Base-by-base conservation (phyloP, 1,284 basidiomycete species). In the Apiotrichum montevideense region DNA sequence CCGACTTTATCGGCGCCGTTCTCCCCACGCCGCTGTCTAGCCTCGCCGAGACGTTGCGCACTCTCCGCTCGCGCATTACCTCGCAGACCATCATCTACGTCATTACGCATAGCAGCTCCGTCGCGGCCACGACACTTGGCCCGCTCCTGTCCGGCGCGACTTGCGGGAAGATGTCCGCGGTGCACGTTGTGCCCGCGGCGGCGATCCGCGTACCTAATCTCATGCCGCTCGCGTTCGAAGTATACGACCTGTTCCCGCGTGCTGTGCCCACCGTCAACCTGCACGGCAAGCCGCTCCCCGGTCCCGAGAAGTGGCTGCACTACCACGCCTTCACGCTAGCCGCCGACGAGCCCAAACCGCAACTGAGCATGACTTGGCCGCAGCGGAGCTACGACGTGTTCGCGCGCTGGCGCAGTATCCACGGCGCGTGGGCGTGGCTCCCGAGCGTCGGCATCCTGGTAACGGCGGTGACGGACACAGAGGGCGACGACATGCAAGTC, bases 301-400 rank as follows among this genome's bases (percentile, higher is more conserved):
- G 42, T 10, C 39, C 60, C 13, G n/a, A 51, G 6, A 43, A 45
- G 37, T 68, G 45, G 40, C 32, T 66, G 43, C 60, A 61, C 21
- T 64, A 62, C 51, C 67, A 65, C n/a, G 54, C 64, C 0, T 73
- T 70, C 54, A 73, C 69, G 6, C 62, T 75, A 6, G 68, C 66
- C 0, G 32, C 35, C 7, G 48, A 44, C 11, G 48, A 62, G 1
- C 62, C 59, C 32, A 65, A 59, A 45, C 69, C 70, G 0, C 54
- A 63, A 15, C 61, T 75, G 29, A 61, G 58, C 35, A 65, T 75
- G 55, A 21, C 63, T 3, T 73, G 70, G 69, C 71, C 73, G 11
- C 51, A 69, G 40, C 51, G 59, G 39, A 67, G 59, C 15, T 73
- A 69, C 56, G 73, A 75, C 57, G 65, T 73, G 15, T 51, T 75